A percentile compares a stretch with the other conserved stretches of the same genome.
Evolutionary conservation across 148 eudicot genomes (phyloP).

Genomic region (Dysphania ambrosioides): DNA sequence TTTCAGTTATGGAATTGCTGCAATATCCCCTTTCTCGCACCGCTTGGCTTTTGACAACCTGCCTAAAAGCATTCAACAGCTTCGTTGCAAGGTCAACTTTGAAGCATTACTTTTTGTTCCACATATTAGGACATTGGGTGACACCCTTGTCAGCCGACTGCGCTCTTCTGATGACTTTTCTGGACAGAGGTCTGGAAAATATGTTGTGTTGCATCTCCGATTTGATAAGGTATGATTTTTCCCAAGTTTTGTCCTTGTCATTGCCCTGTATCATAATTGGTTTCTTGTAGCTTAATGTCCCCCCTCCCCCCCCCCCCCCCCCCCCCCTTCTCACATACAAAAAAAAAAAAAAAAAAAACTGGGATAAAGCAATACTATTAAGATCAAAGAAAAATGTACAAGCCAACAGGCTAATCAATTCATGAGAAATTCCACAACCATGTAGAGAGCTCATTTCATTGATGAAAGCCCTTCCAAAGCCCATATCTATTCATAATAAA

Average conservation of each 20-base stretch:
- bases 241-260: conserved; percentile 10
- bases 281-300: background rate
- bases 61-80: conserved; percentile 70
- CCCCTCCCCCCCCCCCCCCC: no score
- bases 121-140: conserved; percentile 69
- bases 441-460: background rate
- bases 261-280: background rate
- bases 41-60: conserved; percentile 85
- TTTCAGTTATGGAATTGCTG: conserved; percentile 86
- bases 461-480: background rate
- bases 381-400: background rate
- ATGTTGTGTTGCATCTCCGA: conserved; percentile 89
- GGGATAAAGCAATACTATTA: background rate
- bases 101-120: conserved; percentile 80
- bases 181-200: conserved; percentile 59
- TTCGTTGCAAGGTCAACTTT: conserved; percentile 93
- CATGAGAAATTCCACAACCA: background rate
- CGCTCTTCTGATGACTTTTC: conserved; percentile 38
- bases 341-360: no score
- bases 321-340: no score
- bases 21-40: conserved; percentile 93
- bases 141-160: conserved; percentile 63
- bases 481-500: background rate
- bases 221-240: conserved; percentile 72
- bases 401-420: background rate